phyloP scores from a whole-genome alignment of 306 rosid genomes.

The Lathyrus tuberosus region DNA sequence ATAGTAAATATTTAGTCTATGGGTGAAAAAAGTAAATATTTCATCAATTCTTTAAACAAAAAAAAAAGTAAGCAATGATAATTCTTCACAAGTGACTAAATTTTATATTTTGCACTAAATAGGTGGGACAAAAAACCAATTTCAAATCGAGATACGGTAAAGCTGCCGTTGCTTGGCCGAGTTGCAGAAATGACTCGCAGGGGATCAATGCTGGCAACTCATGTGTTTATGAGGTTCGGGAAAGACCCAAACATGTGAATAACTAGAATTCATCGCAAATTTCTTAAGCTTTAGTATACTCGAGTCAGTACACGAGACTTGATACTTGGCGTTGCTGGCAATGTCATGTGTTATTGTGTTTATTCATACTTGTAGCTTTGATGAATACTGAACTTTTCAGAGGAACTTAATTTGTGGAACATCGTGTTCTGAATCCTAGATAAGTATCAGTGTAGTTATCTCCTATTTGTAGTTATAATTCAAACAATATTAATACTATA shows the following conservation, averaged over 20 bases:
- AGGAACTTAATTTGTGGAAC: constrained; percentile 28
- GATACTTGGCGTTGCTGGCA: constrained; percentile 7
- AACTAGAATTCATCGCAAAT: neutral
- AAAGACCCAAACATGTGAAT: constrained; percentile 57
- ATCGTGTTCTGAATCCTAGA: neutral
- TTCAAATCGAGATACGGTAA: constrained; percentile 66
- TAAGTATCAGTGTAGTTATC: constrained; percentile 2
- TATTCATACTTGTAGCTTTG: constrained; percentile 16
- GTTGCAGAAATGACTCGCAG: constrained; percentile 65
- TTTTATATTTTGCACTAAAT: constrained; percentile 20
- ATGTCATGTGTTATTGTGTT: neutral
- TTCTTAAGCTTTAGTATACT: neutral
- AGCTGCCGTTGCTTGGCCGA: constrained; percentile 67
- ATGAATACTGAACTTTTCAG: constrained; percentile 15
- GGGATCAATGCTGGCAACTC: constrained; percentile 76
- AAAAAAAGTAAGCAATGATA: constrained; percentile 5
- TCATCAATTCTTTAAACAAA: neutral
- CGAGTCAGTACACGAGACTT: constrained; percentile 21
- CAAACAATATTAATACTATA: neutral
- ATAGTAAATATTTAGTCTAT: too few relatives aligned
- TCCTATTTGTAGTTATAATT: constrained; percentile 15
- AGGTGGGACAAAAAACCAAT: constrained; percentile 91
- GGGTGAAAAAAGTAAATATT: neutral
- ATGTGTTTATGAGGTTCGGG: constrained; percentile 79
- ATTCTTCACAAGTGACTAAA: constrained; percentile 2